Conservation (phyloP, 2,329 filamentous ascomycete species). For the Aspergillus awamori region DNA sequence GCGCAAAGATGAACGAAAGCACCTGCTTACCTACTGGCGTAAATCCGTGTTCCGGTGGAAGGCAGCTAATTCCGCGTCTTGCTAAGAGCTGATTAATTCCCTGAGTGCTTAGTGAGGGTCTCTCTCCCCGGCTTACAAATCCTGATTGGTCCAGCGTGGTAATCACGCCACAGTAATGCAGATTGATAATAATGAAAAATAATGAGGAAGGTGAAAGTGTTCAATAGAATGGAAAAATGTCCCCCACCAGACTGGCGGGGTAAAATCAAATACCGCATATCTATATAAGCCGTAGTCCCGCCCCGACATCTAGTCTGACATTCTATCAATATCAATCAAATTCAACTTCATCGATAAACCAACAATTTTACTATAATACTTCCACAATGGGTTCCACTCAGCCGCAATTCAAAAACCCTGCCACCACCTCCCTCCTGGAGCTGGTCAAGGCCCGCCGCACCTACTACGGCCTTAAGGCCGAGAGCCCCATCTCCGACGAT, state of each 20-base stretch:
- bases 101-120: too few relatives aligned
- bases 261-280: too few relatives aligned
- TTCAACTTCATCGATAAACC: conserved; percentile 11
- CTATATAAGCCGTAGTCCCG: not conserved
- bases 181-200: too few relatives aligned
- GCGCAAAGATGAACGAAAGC: too few relatives aligned
- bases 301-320: not conserved
- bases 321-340: conserved; percentile 5
- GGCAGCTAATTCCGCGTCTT: conserved; percentile 2
- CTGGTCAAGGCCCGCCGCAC: conserved; percentile 36
- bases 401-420: conserved; percentile 36
- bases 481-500: conserved; percentile 38
- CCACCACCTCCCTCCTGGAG: conserved; percentile 35
- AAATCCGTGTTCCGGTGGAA: too few relatives aligned
- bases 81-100: not conserved
- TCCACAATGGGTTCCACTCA: conserved; percentile 42
- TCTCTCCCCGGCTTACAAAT: not conserved
- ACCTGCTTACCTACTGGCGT: too few relatives aligned
- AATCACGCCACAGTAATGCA: not conserved
- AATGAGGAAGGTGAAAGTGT: too few relatives aligned
- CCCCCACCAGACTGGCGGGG: not conserved
- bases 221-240: not conserved
- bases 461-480: conserved; percentile 35
- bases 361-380: too few relatives aligned
- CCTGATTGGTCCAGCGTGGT: not conserved